Conservation (phyloP, 768 basidiomycete species). For the Lentinula aciculospora region DNA sequence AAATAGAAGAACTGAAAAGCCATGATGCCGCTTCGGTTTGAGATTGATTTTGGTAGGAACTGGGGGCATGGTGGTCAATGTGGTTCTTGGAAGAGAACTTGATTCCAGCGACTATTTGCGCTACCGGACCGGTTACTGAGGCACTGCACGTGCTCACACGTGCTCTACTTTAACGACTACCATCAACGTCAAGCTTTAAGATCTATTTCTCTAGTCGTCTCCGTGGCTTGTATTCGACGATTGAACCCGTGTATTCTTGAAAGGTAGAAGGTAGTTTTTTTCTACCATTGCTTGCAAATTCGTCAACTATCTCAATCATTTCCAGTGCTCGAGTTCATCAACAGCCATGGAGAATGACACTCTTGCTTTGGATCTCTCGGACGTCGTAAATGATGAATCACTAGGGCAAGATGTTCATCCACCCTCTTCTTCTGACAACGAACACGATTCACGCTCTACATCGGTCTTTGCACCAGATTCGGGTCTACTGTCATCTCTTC, state of each 20-base stretch:
- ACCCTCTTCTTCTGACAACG: slow-evolving; percentile 20
- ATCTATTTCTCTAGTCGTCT: not conserved
- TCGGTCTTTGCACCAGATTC: slow-evolving; percentile 20
- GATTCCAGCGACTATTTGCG: not conserved
- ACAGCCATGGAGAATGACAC: slow-evolving; percentile 48
- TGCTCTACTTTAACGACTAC: not conserved
- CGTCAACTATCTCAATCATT: not conserved
- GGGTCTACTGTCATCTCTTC: slow-evolving; percentile 32
- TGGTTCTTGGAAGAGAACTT: slow-evolving; percentile 5
- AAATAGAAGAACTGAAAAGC: slow-evolving; percentile 75
- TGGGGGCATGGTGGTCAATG: slow-evolving; percentile 27
- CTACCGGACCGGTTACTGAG: not conserved
- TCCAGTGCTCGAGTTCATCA: slow-evolving; percentile 19
- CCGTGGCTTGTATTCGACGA: not conserved
- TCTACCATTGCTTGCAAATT: not conserved
- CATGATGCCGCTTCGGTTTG: slow-evolving; percentile 73
- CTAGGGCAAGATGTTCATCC: slow-evolving; percentile 50
- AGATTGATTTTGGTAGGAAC: slow-evolving; percentile 50
- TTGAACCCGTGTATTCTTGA: not conserved
- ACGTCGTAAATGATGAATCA: slow-evolving; percentile 79
- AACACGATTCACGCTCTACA: slow-evolving; percentile 24
- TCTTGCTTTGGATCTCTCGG: slow-evolving; percentile 69
- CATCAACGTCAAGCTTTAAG: not conserved
- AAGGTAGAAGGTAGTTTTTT: not conserved
- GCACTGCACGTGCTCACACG: not conserved